Percentiles rank a stretch among this genome's conserved stretches.
Conservation (phyloP, 768 basidiomycete species). For the Ramaria sp. region DNA sequence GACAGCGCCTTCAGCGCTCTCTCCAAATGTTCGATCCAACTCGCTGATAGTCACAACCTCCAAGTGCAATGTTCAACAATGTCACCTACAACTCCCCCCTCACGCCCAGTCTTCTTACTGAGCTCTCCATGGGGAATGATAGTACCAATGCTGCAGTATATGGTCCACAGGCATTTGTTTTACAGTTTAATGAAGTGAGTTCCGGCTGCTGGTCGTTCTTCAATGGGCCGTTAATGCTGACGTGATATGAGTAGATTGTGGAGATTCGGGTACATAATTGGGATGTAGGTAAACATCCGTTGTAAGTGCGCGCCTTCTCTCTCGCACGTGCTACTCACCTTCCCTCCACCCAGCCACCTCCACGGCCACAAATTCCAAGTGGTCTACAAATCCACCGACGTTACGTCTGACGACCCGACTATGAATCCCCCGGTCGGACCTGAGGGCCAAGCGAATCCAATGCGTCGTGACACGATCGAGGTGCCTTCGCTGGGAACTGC, state of each 20-base stretch:
- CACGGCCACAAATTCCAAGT: slow-evolving; percentile 87
- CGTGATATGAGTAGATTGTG: slow-evolving; percentile 30
- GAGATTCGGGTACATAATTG: slow-evolving; percentile 28
- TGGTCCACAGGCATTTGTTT: slow-evolving; percentile 66
- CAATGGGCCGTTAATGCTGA: slow-evolving; percentile 44
- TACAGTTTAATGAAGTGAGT: slow-evolving; percentile 58
- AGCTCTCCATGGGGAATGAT: slow-evolving; percentile 64
- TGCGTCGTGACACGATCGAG: slow-evolving; percentile 83
- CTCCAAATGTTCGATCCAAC: no score
- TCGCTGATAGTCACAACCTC: background rate
- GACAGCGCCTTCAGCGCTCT: no score
- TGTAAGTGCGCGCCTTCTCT: slow-evolving; percentile 37
- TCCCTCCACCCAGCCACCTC: slow-evolving; percentile 49
- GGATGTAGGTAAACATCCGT: slow-evolving; percentile 64
- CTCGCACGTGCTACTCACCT: slow-evolving; percentile 6
- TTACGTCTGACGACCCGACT: slow-evolving; percentile 57
- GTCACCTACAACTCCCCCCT: slow-evolving; percentile 59
- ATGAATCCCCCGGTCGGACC: slow-evolving; percentile 59
- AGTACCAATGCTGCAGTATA: slow-evolving; percentile 62
- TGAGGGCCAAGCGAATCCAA: slow-evolving; percentile 76
- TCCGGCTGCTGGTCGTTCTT: no score
- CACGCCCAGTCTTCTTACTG: slow-evolving; percentile 70
- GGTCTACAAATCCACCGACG: slow-evolving; percentile 60
- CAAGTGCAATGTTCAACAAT: slow-evolving; percentile 58
- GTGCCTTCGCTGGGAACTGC: slow-evolving; percentile 59